Conservation (phyloP, 306 rosid species). For the Malus fusca region DNA sequence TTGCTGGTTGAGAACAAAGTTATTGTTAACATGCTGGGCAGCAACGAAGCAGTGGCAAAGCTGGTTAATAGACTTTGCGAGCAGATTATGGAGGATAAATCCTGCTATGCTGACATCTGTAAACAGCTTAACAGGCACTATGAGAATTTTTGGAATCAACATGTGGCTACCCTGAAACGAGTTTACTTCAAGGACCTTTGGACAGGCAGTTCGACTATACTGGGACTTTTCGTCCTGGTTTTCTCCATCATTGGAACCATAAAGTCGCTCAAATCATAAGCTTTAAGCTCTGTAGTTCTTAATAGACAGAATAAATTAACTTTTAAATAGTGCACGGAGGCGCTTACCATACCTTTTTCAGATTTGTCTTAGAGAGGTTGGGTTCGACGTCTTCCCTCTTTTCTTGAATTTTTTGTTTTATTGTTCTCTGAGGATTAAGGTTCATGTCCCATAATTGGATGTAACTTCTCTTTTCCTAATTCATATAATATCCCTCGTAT, state of each 20-base stretch:
- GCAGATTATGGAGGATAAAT: constrained; percentile 24
- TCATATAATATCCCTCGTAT: too few relatives aligned
- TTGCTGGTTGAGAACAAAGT: constrained; percentile 38
- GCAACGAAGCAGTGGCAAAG: constrained; percentile 31
- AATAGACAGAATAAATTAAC: too few relatives aligned
- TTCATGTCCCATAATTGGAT: too few relatives aligned
- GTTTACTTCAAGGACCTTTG: constrained; percentile 55
- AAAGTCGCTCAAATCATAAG: background rate
- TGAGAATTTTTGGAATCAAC: constrained; percentile 24
- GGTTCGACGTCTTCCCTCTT: too few relatives aligned
- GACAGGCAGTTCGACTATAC: constrained; percentile 52
- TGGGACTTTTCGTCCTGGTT: constrained; percentile 32
- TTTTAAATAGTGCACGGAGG: too few relatives aligned
- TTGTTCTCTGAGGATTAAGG: too few relatives aligned
- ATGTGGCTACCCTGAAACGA: constrained; percentile 37
- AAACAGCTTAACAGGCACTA: constrained; percentile 28
- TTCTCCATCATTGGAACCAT: constrained; percentile 12
- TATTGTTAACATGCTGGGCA: constrained; percentile 34
- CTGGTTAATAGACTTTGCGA: constrained; percentile 32
- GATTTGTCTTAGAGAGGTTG: too few relatives aligned
- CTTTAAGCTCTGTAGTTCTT: constrained; percentile 1
- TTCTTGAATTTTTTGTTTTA: too few relatives aligned
- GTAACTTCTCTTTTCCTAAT: too few relatives aligned
- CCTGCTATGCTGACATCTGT: constrained; percentile 18
- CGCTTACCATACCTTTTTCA: too few relatives aligned